Evolutionary conservation across 2,329 filamentous ascomycete genomes (phyloP).

Genomic region (Aspergillus quadrilineatus): DNA sequence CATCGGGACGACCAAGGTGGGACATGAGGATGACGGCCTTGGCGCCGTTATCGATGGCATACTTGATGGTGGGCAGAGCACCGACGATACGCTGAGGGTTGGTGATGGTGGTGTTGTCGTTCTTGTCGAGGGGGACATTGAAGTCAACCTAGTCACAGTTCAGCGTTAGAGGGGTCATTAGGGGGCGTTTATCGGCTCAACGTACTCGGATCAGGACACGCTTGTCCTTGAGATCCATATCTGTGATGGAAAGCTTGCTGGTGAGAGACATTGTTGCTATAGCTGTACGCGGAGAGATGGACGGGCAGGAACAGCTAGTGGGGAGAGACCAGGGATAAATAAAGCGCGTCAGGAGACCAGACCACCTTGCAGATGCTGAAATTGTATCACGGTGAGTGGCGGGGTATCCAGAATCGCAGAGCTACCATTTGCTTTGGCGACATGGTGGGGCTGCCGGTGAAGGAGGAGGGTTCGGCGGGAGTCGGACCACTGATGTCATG

Average conservation of each 20-base stretch:
- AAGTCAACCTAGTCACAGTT: slow-evolving; percentile 77
- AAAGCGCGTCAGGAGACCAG: slow-evolving; percentile 9
- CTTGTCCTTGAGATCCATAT: slow-evolving; percentile 97
- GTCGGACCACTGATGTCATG: slow-evolving; percentile 43
- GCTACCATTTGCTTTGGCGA: slow-evolving; percentile 16
- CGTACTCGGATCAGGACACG: slow-evolving; percentile 93
- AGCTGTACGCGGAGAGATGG: slow-evolving; percentile 17
- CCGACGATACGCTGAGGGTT: slow-evolving; percentile 98
- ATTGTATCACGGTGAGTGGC: slow-evolving; percentile 27
- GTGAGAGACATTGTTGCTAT: slow-evolving; percentile 79
- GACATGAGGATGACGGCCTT: slow-evolving; percentile 97
- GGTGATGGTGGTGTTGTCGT: slow-evolving; percentile 78
- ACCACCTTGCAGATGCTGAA: slow-evolving; percentile 13
- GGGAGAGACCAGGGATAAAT: slow-evolving; percentile 5
- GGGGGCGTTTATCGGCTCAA: slow-evolving; percentile 26
- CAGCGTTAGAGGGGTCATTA: slow-evolving; percentile 10
- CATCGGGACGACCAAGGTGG: slow-evolving; percentile 93
- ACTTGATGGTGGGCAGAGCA: slow-evolving; percentile 91
- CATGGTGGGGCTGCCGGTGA: slow-evolving; percentile 30
- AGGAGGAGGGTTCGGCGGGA: slow-evolving; percentile 36
- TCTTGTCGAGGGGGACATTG: slow-evolving; percentile 91
- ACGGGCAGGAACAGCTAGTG: slow-evolving; percentile 13
- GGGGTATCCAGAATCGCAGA: slow-evolving; percentile 19
- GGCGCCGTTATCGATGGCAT: slow-evolving; percentile 84
- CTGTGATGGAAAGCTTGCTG: slow-evolving; percentile 95